Evolutionary conservation across 1,284 basidiomycete genomes (phyloP), one percentile per base, ranked within the genome.

Genomic region (Testicularia cyperi): DNA sequence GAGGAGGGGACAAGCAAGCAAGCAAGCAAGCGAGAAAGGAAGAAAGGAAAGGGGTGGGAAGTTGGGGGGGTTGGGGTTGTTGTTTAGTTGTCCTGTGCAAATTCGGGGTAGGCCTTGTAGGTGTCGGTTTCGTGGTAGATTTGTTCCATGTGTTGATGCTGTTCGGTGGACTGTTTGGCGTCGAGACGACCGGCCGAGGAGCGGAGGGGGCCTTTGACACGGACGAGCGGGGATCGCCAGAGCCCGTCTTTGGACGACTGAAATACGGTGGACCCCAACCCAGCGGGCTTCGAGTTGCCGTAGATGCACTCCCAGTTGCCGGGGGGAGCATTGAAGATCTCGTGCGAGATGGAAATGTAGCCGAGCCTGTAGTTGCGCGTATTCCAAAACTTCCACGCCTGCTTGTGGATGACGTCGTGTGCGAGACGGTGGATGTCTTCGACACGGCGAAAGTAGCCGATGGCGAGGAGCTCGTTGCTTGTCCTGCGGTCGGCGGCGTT

Each of bases 341-440:
- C 51, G 39, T 54, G 51, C 33, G 51, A 43, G n/a, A 54, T 22
- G 15, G 30, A 29, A 19, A 54, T 21, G 30, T 46, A 39, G 21
- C 42, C 38, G 23, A 54, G 31, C 25, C 39, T 46, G 26, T 20
- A 30, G 5, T 27, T 24, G n/a, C 24, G 31, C n/a, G 45, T 29
- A 35, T 54, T 54, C 51, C 51, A 54, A 34, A 35, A 54, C 30
- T 46, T 54, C 51, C 51, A 54, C 6, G 27, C 33, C 7, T 20
- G 23, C 10, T 31, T 23, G 16, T 54, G 51, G 14, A 54, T 20
- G 7, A 44, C 44, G 14, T 54, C 39, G 23, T 54, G 51, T 14
- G 51, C 51, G 15, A 54, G 18, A 3, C 24, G 35, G 24, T 54
- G 51, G 27, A 54, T 46, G 22, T 42, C 51, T 23, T 54, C 44